Evolutionary conservation across 2,329 filamentous ascomycete genomes (phyloP).

Genomic region (Malbranchea zuffiana): DNA sequence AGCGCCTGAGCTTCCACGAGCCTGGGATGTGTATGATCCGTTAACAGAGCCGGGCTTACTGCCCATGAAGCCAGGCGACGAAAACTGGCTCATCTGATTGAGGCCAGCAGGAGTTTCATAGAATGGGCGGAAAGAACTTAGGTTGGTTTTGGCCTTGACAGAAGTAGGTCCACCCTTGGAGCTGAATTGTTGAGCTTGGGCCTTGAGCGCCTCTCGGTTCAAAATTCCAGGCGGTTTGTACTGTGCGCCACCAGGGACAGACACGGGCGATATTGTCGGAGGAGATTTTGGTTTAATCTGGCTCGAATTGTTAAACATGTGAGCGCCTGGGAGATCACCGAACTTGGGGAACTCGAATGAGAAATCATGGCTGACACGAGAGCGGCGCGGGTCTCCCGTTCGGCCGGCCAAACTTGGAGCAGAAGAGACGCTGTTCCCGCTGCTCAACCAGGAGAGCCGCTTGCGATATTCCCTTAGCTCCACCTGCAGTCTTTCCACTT

Average conservation of each 20-base stretch:
- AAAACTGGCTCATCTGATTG: neutral
- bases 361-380: conserved; percentile 57
- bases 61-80: neutral
- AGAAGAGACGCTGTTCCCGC: conserved; percentile 37
- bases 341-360: conserved; percentile 96
- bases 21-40: conserved; percentile 15
- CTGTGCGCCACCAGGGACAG: conserved; percentile 2
- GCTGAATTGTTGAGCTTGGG: conserved; percentile 23
- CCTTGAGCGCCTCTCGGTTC: conserved; percentile 11
- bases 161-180: neutral
- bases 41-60: neutral
- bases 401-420: conserved; percentile 35
- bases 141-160: neutral
- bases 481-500: conserved; percentile 74
- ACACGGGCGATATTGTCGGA: neutral
- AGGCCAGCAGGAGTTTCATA: neutral
- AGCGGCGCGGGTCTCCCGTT: conserved; percentile 38
- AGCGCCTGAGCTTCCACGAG: conserved; percentile 22
- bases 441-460: conserved; percentile 55
- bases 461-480: conserved; percentile 89
- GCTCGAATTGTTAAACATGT: conserved; percentile 42
- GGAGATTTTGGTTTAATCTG: conserved; percentile 20
- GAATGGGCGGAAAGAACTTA: neutral
- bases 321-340: conserved; percentile 54
- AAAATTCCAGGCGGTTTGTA: conserved; percentile 9